phyloP scores from a whole-genome alignment of 495 filamentous ascomycete species.

The Neurospora cerealis region DNA sequence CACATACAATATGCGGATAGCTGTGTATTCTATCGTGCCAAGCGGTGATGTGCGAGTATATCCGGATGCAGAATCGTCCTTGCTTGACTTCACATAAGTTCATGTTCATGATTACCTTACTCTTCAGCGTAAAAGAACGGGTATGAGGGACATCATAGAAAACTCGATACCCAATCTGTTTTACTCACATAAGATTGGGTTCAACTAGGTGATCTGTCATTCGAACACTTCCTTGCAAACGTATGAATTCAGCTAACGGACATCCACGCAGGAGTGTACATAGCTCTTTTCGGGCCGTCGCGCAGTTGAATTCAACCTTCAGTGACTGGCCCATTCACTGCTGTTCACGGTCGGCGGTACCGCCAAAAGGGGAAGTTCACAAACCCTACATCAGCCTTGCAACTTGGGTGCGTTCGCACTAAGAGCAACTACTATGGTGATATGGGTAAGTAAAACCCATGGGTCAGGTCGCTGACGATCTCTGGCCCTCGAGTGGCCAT shows the following conservation, averaged over 20 bases:
- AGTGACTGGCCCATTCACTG: not conserved
- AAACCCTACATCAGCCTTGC: not conserved
- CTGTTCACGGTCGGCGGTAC: not conserved
- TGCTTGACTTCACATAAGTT: not conserved
- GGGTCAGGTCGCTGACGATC: too few species aligned
- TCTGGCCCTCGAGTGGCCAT: too few species aligned
- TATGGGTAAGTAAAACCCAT: too few species aligned
- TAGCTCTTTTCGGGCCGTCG: not conserved
- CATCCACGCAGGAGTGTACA: not conserved
- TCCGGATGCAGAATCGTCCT: not conserved
- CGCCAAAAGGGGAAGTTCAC: not conserved
- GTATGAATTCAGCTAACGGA: not conserved
- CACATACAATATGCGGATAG: not conserved
- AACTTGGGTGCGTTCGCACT: not conserved
- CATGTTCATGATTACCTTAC: not conserved
- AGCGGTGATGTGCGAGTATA: not conserved
- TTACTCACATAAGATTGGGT: not conserved
- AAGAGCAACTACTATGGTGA: not conserved
- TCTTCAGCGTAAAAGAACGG: not conserved
- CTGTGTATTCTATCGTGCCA: not conserved
- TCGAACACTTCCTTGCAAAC: not conserved
- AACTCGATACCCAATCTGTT: not conserved
- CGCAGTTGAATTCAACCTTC: not conserved
- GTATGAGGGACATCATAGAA: not conserved
- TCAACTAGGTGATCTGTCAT: not conserved